Evolutionary conservation across 495 filamentous ascomycete species (phyloP), one percentile per base, ranked within the genome.

Genomic region (Tuber indicum): DNA sequence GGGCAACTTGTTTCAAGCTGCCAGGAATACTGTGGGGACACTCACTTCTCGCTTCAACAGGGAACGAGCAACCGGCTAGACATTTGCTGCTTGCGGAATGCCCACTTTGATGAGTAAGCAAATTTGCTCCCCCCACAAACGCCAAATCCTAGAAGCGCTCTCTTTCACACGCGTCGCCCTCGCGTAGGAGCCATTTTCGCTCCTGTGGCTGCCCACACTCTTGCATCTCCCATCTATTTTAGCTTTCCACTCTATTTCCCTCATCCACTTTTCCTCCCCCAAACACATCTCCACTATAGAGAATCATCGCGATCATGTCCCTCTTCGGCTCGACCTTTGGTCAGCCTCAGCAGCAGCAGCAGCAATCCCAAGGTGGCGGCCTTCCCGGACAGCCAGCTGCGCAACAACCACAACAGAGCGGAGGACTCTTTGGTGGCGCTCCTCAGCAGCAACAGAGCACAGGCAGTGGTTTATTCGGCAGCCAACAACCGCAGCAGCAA

Each of bases 271-370:
- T 45, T 46, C 66, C 23, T 62, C 26, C 32, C 7, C 21, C 23
- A 17, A 72, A 41, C n/a, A 52, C 8, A 52, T n/a, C 49, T n/a
- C 23, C 3, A 0, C 19, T 43, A 7, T 44, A 71, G 32, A 36
- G 26, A 66, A 14, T 43, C 16, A 23, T 44, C 41, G 47, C 62
- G 8, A n/a, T 76, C 75, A 26, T 78, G 75, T 77, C 26, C 72
- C 78, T 80, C 76, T 80, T 79, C 69, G 6, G 42, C 23, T 45
- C 72, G 47, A 8, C 70, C 17, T 82, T 82, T n/a, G 81, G 81
- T 45, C 74, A 78, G 43, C 85, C 84, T 76, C 84, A 84, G 71
- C 85, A 82, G 70, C 84, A 84, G 42, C 85, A 84, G 21, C 76
- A 78, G 19, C 82, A 83, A 72, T 82, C 73, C 73, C 81, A 83